Evolutionary conservation across 225 moss, liverwort and hornwort species (phyloP), one percentile per base, ranked within the genome.

Genomic region (Anthoceros angustus): DNA sequence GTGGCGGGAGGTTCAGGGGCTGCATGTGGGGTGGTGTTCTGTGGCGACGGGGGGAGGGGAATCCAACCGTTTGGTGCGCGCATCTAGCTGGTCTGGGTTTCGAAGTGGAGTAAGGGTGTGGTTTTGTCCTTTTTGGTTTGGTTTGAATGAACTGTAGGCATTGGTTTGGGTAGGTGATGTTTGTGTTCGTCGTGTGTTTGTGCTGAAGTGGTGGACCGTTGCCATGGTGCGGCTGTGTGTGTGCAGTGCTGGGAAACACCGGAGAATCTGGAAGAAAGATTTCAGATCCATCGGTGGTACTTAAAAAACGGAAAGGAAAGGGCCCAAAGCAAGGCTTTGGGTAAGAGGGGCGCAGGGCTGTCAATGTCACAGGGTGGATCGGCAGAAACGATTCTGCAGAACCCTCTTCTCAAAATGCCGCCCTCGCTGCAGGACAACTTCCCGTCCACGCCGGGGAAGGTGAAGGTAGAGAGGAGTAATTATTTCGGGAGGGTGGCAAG

Each of bases 271-370:
- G 55, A 55, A 55, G 55, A 55, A 55, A 55, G 23, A 23, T 18
- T 55, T 20, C 55, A 55, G 55, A 55, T 55, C 55, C 55, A 55
- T 23, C 23, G 18, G 8, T 55, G 55, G 55, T 55, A 55, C 55
- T 20, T 55, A 23, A 55, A 55, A 55, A 55, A 55, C 55, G 55
- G n/a, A 7, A 55, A 55, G 55, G 55, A 55, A 55, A 55, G 55
- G 55, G 55, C 55, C 23, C 55, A 55, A 15, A 55, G 55, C 55
- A 55, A 55, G 55, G 55, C 55, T 18, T 55, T 55, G 55, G 55
- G 55, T 18, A 55, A 55, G 55, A 55, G 55, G 18, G 55, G 55
- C 14, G 55, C 55, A 5, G 7, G n/a, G 18, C 55, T 15, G 55
- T 55, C 55, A 55, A 55, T 55, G 55, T 55, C 55, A 55, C 14